A percentile compares a stretch with the other conserved stretches of the same genome.
Evolutionary conservation across 2,329 filamentous ascomycete species (phyloP).

Genomic region (Zymoseptoria passerinii): DNA sequence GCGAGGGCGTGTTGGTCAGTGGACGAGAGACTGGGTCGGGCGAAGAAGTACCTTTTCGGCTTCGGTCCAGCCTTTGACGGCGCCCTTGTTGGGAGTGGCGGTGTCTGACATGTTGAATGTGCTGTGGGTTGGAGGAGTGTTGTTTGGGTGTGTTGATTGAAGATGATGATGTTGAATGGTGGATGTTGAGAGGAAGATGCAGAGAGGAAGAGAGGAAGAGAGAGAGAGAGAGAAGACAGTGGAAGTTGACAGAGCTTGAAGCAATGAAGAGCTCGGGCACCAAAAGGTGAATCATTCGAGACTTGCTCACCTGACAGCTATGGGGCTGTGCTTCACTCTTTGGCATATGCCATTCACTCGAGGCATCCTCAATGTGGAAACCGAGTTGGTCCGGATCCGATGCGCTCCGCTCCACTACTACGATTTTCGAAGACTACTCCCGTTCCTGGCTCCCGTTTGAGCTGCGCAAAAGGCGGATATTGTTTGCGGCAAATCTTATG

Average conservation of each 20-base stretch:
- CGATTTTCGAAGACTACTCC: neutral
- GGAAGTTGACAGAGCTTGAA: too few relatives aligned
- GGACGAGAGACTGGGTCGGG: neutral
- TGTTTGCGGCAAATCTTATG: neutral
- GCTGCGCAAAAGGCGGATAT: neutral
- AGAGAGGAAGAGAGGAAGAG: neutral
- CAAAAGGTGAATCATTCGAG: neutral
- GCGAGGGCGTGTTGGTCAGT: neutral
- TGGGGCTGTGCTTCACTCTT: neutral
- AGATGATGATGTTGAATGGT: neutral
- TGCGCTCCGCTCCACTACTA: neutral
- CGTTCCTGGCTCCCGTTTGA: neutral
- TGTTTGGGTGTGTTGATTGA: slow-evolving; percentile 2
- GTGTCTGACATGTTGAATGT: slow-evolving; percentile 18
- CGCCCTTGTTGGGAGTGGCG: slow-evolving; percentile 1
- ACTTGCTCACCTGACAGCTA: neutral
- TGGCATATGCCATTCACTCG: neutral
- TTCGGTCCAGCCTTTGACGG: slow-evolving; percentile 24
- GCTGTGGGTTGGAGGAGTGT: slow-evolving; percentile 1
- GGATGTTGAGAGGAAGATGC: slow-evolving; percentile 6
- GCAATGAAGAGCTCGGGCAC: neutral
- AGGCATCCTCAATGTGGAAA: neutral
- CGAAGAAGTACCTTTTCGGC: slow-evolving; percentile 21
- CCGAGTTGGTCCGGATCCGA: neutral
- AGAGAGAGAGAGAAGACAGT: too few relatives aligned